These are phyloP conservation scores for Diaporthe capsici DNA, from an alignment of 2,329 filamentous ascomycete genomes.

Conservation along the genomic window DNA sequence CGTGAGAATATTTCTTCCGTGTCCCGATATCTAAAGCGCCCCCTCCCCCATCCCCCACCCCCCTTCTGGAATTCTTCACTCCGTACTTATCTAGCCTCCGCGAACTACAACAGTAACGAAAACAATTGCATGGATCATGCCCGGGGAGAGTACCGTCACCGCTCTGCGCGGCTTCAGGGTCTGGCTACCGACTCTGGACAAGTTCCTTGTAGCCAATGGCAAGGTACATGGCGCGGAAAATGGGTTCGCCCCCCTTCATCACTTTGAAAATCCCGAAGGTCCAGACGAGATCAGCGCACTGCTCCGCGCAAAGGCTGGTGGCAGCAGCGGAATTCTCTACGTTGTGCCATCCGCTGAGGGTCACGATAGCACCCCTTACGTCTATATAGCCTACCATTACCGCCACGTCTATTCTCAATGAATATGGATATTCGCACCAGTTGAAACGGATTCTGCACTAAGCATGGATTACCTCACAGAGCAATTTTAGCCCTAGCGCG, in stretches of 20 bases:
- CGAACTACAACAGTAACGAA: neutral
- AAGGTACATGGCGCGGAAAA: neutral
- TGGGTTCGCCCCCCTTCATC: neutral
- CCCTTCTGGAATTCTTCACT: neutral
- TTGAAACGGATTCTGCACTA: no score
- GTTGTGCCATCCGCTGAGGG: slow-evolving; percentile 16
- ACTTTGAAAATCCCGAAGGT: neutral
- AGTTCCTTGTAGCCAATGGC: slow-evolving; percentile 4
- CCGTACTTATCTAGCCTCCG: neutral
- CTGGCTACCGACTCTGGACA: neutral
- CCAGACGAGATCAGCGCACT: neutral
- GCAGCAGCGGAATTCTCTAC: neutral
- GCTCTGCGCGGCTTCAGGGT: slow-evolving; percentile 8
- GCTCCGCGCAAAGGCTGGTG: neutral
- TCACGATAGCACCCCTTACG: neutral
- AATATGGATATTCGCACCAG: no score
- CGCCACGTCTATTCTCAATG: neutral
- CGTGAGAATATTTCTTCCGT: neutral
- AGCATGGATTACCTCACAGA: no score
- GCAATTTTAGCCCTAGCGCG: no score
- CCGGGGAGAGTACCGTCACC: slow-evolving; percentile 10
- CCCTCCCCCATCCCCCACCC: no score
- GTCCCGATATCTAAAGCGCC: neutral
- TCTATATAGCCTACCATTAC: slow-evolving; percentile 12
- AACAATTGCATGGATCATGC: neutral